phyloP scores from a whole-genome alignment of 768 basidiomycete species.

The Russula sp. region DNA sequence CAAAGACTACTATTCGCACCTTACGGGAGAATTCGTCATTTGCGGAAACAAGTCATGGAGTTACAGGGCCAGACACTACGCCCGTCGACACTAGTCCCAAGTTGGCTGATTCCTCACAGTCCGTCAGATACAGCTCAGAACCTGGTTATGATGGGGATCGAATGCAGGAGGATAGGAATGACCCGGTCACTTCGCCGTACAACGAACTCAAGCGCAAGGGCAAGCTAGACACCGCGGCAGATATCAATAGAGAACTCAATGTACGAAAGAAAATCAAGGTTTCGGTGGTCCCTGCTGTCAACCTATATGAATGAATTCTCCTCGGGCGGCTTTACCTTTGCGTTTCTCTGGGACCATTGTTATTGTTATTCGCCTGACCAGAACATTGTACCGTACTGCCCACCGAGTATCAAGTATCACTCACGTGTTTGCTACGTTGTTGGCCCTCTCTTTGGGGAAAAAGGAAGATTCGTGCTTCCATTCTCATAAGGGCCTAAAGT shows the following conservation, averaged over 20 bases:
- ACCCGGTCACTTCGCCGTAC: slow-evolving; percentile 13
- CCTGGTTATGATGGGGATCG: slow-evolving; percentile 26
- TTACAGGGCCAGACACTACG: background rate
- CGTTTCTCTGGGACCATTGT: background rate
- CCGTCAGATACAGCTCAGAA: background rate
- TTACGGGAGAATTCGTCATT: background rate
- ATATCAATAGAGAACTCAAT: slow-evolving; percentile 24
- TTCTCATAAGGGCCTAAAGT: background rate
- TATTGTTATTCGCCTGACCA: background rate
- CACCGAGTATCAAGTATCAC: background rate
- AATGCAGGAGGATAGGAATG: slow-evolving; percentile 37
- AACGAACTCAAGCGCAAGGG: slow-evolving; percentile 32
- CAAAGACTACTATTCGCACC: background rate
- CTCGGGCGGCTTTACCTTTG: background rate
- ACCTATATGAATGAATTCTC: slow-evolving; percentile 59
- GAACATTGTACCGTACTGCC: background rate
- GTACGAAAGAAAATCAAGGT: slow-evolving; percentile 61
- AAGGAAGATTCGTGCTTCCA: background rate
- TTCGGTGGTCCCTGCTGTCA: slow-evolving; percentile 59
- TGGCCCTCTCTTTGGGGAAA: background rate
- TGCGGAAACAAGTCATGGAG: background rate
- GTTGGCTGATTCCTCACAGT: background rate
- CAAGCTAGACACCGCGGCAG: slow-evolving; percentile 14
- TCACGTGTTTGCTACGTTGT: background rate
- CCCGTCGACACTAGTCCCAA: background rate